phyloP scores from a whole-genome alignment of 2,329 filamentous ascomycete species.

The Fusarium gaditjirri region DNA sequence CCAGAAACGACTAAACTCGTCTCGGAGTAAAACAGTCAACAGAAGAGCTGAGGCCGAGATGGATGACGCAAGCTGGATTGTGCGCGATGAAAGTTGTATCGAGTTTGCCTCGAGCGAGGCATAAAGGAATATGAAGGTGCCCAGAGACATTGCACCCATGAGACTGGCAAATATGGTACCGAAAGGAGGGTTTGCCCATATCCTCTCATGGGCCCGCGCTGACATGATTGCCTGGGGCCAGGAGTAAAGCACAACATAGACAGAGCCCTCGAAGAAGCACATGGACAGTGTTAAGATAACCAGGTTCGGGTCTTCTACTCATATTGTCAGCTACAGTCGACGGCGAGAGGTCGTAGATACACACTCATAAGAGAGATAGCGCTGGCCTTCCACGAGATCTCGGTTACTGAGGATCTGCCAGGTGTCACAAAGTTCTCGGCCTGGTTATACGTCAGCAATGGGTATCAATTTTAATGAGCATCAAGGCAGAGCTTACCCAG shows the following conservation, averaged over 20 bases:
- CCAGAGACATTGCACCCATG: neutral
- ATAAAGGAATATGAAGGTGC: neutral
- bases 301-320: neutral
- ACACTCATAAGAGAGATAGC: neutral
- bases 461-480: rapidly evolving
- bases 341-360: rapidly evolving
- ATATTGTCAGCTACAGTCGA: neutral
- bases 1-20: neutral
- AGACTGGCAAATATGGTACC: neutral
- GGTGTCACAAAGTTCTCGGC: neutral
- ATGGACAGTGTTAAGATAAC: rapidly evolving
- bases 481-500: neutral
- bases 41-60: neutral
- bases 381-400: rapidly evolving
- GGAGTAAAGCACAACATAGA: neutral
- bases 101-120: neutral
- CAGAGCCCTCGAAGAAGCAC: neutral
- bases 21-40: neutral
- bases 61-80: neutral
- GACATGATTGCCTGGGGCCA: neutral
- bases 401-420: rapidly evolving
- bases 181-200: neutral
- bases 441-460: rapidly evolving
- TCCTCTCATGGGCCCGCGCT: neutral
- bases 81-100: rapidly evolving